phyloP scores from a whole-genome alignment of 148 eudicot species.

The Hydrangea macrophylla region DNA sequence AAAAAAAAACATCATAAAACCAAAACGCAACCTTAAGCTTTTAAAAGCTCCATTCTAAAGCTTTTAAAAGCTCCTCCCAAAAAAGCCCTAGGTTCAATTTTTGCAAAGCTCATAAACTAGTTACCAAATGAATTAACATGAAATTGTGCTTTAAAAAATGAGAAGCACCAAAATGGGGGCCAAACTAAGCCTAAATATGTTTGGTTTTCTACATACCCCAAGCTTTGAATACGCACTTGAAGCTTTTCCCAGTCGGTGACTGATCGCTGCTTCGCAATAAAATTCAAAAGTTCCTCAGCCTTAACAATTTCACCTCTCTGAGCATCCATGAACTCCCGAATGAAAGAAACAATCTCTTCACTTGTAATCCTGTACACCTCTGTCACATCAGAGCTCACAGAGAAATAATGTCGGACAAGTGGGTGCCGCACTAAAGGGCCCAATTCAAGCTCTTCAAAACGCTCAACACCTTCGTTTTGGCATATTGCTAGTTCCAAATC shows the following conservation, averaged over 20 bases:
- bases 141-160: too few relatives aligned
- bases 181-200: too few relatives aligned
- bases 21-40: too few relatives aligned
- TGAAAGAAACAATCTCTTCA: conserved; percentile 53
- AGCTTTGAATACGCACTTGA: conserved; percentile 71
- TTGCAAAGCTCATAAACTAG: too few relatives aligned
- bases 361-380: conserved; percentile 60
- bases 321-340: conserved; percentile 33
- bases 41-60: too few relatives aligned
- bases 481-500: conserved; percentile 80
- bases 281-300: conserved; percentile 54
- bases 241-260: conserved; percentile 50
- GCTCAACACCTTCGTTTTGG: conserved; percentile 59
- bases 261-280: conserved; percentile 54
- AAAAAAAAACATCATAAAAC: too few relatives aligned
- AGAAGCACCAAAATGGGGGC: too few relatives aligned
- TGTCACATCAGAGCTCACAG: conserved; percentile 40
- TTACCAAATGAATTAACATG: too few relatives aligned
- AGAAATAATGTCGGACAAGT: conserved; percentile 77
- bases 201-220: conserved; percentile 53
- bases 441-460: conserved; percentile 78
- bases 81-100: too few relatives aligned
- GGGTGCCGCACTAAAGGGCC: conserved; percentile 81
- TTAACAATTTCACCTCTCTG: conserved; percentile 33
- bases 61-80: too few relatives aligned